Conservation (phyloP, 495 filamentous ascomycete genomes). For the Lasiosphaeria ovina region DNA sequence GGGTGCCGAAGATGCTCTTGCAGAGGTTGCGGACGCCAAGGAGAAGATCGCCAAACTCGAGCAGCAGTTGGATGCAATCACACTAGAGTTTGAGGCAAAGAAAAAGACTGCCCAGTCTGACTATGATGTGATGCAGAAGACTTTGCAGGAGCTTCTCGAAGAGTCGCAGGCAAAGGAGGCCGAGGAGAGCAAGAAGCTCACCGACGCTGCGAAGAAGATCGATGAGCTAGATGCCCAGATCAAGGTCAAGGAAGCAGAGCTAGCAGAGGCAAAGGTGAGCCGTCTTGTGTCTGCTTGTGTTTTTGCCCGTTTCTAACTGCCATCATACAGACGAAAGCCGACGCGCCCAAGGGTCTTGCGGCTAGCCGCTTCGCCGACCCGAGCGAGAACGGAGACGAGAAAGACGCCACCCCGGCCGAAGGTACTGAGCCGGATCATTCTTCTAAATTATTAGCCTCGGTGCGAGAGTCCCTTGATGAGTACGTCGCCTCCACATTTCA, state of each 20-base stretch:
- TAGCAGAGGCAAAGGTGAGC: constrained; percentile 52
- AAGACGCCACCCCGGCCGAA: constrained; percentile 39
- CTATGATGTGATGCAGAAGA: constrained; percentile 57
- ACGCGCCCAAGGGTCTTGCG: constrained; percentile 39
- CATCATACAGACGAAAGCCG: constrained; percentile 28
- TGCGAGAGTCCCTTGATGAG: constrained; percentile 48
- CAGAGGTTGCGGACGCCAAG: constrained; percentile 33
- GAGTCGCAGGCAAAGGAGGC: constrained; percentile 47
- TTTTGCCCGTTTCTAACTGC: constrained; percentile 1
- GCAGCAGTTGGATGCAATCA: constrained; percentile 47
- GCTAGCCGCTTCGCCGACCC: constrained; percentile 45
- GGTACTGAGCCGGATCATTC: constrained; percentile 52
- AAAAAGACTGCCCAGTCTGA: constrained; percentile 49
- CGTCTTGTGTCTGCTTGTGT: neutral
- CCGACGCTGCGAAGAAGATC: constrained; percentile 36
- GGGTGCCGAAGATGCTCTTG: constrained; percentile 31
- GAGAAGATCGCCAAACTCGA: constrained; percentile 40
- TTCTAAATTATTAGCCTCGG: constrained; percentile 56
- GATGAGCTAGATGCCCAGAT: constrained; percentile 47
- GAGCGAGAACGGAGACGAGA: constrained; percentile 20
- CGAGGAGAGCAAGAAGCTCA: constrained; percentile 34
- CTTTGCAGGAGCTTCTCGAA: constrained; percentile 47
- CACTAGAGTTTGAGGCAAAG: constrained; percentile 41
- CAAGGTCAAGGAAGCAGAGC: constrained; percentile 53
- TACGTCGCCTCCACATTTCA: constrained; percentile 11